These are phyloP conservation scores for Rhizodiscina lignyota DNA, from an alignment of 495 filamentous ascomycete genomes.

Conservation along the genomic window DNA sequence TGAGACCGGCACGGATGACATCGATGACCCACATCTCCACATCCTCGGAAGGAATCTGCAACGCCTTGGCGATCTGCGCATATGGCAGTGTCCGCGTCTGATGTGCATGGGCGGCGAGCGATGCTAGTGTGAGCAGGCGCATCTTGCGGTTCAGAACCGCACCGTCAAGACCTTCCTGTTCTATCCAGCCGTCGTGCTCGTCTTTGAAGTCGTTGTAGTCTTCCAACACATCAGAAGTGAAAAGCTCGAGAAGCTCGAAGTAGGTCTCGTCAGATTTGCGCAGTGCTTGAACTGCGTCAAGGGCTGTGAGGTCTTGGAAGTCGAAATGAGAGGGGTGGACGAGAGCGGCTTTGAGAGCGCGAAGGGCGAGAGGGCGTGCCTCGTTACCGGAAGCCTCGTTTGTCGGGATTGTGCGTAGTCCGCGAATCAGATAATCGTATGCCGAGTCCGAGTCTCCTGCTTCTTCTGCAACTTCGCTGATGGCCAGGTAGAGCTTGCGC, in stretches of 20 bases:
- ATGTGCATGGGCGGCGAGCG: conserved; percentile 57
- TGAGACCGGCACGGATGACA: conserved; percentile 81
- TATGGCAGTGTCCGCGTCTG: conserved; percentile 76
- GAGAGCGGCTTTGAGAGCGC: conserved; percentile 70
- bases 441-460: conserved; percentile 59
- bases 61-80: conserved; percentile 56
- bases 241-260: conserved; percentile 86
- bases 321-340: conserved; percentile 64
- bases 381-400: conserved; percentile 49
- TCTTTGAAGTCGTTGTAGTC: conserved; percentile 89
- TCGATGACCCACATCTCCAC: conserved; percentile 98
- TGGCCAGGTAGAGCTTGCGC: conserved; percentile 60
- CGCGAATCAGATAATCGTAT: conserved; percentile 69
- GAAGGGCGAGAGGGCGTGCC: conserved; percentile 66
- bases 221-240: conserved; percentile 79
- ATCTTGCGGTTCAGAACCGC: conserved; percentile 66
- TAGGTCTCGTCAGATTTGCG: conserved; percentile 64
- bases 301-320: conserved; percentile 80
- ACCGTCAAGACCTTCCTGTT: conserved; percentile 48
- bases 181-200: conserved; percentile 63
- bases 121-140: conserved; percentile 83
- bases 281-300: conserved; percentile 75
- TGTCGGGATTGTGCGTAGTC: conserved; percentile 68
- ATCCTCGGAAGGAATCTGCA: conserved; percentile 64
- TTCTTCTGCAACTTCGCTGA: conserved; percentile 63